Evolutionary conservation across 202 grass and related monocot genomes (phyloP).

Genomic region (Zizania palustris): DNA sequence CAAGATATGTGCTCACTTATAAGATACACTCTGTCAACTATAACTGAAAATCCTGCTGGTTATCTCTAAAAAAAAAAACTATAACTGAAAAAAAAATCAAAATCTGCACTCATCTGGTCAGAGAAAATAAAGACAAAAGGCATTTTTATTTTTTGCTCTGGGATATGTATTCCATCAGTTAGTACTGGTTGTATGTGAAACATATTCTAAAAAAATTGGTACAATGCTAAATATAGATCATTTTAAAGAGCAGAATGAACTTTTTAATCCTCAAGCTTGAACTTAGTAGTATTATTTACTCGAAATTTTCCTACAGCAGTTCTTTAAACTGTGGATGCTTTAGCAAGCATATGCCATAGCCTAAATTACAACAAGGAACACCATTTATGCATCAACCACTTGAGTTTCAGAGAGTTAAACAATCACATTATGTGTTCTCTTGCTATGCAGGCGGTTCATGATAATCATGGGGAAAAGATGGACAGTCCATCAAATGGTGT

Average conservation of each 20-base stretch:
- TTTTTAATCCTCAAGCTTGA: not conserved
- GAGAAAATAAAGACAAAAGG: not conserved
- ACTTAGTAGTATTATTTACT: not conserved
- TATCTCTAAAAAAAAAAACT: too few relatives aligned
- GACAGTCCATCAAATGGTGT: slow-evolving; percentile 83
- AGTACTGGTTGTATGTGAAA: slow-evolving; percentile 2
- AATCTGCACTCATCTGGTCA: slow-evolving; percentile 1
- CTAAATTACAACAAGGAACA: slow-evolving; percentile 19
- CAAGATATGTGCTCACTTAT: not conserved
- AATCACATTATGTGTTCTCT: slow-evolving; percentile 26
- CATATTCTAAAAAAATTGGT: not conserved
- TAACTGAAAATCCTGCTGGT: too few relatives aligned
- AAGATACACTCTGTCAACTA: not conserved
- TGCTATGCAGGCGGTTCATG: slow-evolving; percentile 61
- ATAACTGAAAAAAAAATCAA: not conserved
- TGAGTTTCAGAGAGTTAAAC: slow-evolving; percentile 11
- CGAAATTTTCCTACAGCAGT: slow-evolving; percentile 8
- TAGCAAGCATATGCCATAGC: slow-evolving; percentile 11
- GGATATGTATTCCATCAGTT: slow-evolving; percentile 13
- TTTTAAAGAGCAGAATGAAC: slow-evolving; percentile 1
- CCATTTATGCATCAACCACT: not conserved
- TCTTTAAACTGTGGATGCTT: slow-evolving; percentile 22
- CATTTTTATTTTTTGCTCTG: not conserved
- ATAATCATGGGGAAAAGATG: slow-evolving; percentile 57
- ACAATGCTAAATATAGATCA: slow-evolving; percentile 2